phyloP scores from a whole-genome alignment of 495 filamentous ascomycete genomes.

The Lichina pygmaea region DNA sequence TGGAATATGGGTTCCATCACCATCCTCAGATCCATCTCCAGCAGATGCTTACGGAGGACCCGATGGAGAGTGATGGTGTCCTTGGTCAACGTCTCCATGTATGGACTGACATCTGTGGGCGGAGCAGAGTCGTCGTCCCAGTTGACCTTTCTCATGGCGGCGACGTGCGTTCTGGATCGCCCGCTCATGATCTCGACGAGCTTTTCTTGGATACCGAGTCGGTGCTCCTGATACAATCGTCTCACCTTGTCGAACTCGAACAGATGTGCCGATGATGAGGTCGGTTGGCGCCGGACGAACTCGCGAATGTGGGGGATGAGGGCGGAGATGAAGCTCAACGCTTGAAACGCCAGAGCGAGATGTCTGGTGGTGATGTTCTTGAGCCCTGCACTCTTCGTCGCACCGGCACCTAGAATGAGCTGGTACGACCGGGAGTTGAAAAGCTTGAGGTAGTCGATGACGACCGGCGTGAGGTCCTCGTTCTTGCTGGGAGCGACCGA shows the following conservation, averaged over 20 bases:
- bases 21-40: constrained; percentile 46
- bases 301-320: constrained; percentile 79
- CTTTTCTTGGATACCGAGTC: constrained; percentile 81
- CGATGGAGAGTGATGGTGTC: constrained; percentile 75
- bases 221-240: constrained; percentile 74
- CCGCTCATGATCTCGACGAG: constrained; percentile 86
- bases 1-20: constrained; percentile 83
- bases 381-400: constrained; percentile 67
- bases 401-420: constrained; percentile 82
- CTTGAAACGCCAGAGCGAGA: constrained; percentile 75
- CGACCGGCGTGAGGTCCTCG: constrained; percentile 44
- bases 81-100: constrained; percentile 78
- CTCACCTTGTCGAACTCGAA: constrained; percentile 85
- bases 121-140: constrained; percentile 27
- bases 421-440: constrained; percentile 91
- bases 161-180: constrained; percentile 42
- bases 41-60: constrained; percentile 63
- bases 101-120: constrained; percentile 24
- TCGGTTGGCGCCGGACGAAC: constrained; percentile 52
- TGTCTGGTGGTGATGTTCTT: constrained; percentile 95
- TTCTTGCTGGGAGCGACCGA: constrained; percentile 70
- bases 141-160: constrained; percentile 44
- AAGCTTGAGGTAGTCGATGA: constrained; percentile 51
- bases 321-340: constrained; percentile 63
- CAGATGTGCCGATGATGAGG: constrained; percentile 29